Conservation (phyloP, 768 basidiomycete species). For the Russula sp. region DNA sequence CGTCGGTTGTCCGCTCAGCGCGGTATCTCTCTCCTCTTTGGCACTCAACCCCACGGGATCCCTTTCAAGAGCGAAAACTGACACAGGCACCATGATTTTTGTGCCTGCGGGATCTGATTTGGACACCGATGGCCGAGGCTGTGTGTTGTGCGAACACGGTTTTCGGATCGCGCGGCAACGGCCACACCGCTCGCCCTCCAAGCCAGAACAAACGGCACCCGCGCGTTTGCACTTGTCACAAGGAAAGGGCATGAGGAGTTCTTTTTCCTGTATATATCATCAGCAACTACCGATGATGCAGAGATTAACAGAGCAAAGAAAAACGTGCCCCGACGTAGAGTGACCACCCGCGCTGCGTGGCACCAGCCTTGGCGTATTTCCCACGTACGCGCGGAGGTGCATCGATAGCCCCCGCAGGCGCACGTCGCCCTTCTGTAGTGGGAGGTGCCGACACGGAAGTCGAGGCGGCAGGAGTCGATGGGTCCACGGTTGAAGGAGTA, state of each 20-base stretch:
- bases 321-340: constrained; percentile 10
- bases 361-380: constrained; percentile 9
- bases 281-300: not conserved
- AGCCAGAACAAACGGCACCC: constrained; percentile 5
- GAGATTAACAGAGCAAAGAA: not conserved
- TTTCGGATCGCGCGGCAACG: constrained; percentile 7
- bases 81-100: not conserved
- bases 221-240: constrained; percentile 7
- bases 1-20: not conserved
- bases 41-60: not conserved
- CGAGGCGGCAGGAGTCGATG: not conserved
- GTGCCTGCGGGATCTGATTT: not conserved
- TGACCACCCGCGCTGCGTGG: constrained; percentile 9
- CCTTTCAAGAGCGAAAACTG: not conserved
- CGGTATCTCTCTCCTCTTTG: not conserved
- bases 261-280: not conserved
- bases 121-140: not conserved
- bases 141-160: constrained; percentile 6
- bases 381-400: constrained; percentile 2
- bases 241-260: constrained; percentile 5
- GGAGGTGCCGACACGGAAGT: not conserved
- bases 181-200: constrained; percentile 11
- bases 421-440: not conserved
- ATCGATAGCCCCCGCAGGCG: not conserved
- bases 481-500: not conserved